These are phyloP conservation scores for Dryas integrifolia DNA, from an alignment of 331 rosid species.

Conservation along the genomic window DNA sequence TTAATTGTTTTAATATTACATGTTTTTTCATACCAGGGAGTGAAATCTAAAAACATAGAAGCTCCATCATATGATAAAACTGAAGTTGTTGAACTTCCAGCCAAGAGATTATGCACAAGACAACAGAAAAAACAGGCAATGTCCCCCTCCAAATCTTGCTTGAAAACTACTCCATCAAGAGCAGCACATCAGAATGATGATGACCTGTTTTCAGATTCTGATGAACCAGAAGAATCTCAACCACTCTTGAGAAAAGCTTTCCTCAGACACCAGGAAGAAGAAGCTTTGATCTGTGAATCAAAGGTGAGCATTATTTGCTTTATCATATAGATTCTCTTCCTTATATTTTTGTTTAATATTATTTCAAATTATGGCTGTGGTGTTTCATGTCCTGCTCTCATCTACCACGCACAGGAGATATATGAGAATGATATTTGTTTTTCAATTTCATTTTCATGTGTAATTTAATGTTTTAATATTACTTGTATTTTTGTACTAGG, in stretches of 20 bases:
- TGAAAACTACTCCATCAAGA: not conserved
- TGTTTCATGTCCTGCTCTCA: slow-evolving; percentile 9
- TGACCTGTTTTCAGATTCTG: slow-evolving; percentile 2
- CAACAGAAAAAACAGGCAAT: slow-evolving; percentile 6
- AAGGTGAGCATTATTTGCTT: slow-evolving; percentile 13
- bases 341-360: not conserved
- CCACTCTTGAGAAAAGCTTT: not conserved
- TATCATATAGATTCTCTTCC: not conserved
- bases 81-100: slow-evolving; percentile 1
- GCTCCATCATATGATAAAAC: slow-evolving; percentile 5
- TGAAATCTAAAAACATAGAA: not conserved
- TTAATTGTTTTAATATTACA: too few relatives aligned
- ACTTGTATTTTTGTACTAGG: not conserved
- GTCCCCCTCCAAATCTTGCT: not conserved
- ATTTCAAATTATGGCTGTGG: not conserved
- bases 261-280: not conserved
- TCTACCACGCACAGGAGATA: not conserved
- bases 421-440: not conserved
- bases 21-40: not conserved
- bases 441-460: not conserved
- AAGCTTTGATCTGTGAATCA: not conserved
- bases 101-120: slow-evolving; percentile 9
- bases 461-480: not conserved
- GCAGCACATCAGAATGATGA: not conserved
- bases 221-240: not conserved